Evolutionary conservation across 1,284 basidiomycete species (phyloP), one percentile per base, ranked within the genome.

Genomic region (Vanrija pseudolonga): DNA sequence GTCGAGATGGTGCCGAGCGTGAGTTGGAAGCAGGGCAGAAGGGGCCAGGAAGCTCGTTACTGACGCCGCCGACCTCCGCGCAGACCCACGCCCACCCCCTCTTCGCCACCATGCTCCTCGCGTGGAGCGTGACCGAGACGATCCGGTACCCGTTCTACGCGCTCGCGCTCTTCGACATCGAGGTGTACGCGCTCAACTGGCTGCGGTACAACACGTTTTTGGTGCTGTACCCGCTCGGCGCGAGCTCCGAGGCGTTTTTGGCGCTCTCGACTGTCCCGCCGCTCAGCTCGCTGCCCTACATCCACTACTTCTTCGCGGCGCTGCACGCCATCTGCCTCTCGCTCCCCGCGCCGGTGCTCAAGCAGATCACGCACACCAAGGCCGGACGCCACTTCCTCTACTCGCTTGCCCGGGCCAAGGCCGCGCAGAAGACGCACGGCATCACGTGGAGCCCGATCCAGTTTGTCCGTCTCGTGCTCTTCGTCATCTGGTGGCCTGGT

Each of bases 141-240:
- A 85, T 96, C 59, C 89, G 95, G 24, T 98, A 98, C 77, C 77
- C 85, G 8, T 96, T 89, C 80, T 99, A 98, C 77, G 86, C 88
- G 4, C 80, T 82, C 66, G 80, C 80, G 45, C 82, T 97, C 9
- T 65, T 89, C 44, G 83, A 82, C 7, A 61, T 74, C 59, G 72
- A 77, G 56, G 52, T 73, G 24, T 61, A 66, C 28, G 38, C 65
- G 14, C 67, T 81, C 42, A 73, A 78, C 55, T 81, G 74, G 73
- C 66, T 79, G n/a, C 67, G 80, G 51, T 98, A 98, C 81, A 90
- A 92, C 24, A 84, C 90, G 6, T 98, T 98, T 79, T 93, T 89
- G 75, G 65, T 93, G 45, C 84, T 98, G 24, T 98, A 98, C 78
- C 92, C 90, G 3, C 76, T 94, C 44, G 95, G 95, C 47, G 95